A percentile compares a stretch with the other conserved stretches of the same genome.
These are phyloP conservation scores for Fusarium globosum DNA, from an alignment of 2,329 filamentous ascomycete genomes.

Conservation along the genomic window DNA sequence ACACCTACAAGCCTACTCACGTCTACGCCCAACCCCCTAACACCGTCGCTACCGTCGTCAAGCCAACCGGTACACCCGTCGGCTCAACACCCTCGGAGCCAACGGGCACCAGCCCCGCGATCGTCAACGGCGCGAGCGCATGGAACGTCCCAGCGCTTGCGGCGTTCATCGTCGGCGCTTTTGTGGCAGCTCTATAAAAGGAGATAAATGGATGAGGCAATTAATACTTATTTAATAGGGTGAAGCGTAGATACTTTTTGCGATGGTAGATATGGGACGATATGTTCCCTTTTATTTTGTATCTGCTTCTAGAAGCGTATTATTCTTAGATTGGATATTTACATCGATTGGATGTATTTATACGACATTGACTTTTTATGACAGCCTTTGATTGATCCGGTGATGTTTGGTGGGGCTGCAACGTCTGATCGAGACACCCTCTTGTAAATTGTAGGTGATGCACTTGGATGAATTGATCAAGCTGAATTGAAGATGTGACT, in stretches of 20 bases:
- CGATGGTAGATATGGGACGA: conserved; percentile 24
- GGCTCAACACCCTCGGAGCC: conserved; percentile 12
- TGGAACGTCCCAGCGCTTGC: conserved; percentile 28
- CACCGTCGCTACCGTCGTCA: conserved; percentile 30
- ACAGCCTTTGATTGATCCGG: neutral
- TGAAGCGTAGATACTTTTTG: conserved; percentile 8
- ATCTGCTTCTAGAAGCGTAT: neutral
- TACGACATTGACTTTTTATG: conserved; percentile 15
- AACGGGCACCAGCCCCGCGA: conserved; percentile 9
- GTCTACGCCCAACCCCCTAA: neutral
- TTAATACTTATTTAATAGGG: conserved; percentile 26
- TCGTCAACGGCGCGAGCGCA: conserved; percentile 20
- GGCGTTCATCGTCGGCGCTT: conserved; percentile 16
- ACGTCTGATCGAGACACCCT: neutral
- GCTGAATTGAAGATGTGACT: neutral
- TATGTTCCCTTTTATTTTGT: conserved; percentile 2
- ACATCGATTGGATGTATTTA: conserved; percentile 1
- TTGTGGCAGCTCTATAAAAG: conserved; percentile 26
- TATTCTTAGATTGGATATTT: conserved; percentile 5
- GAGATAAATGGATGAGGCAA: conserved; percentile 5
- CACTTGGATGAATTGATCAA: neutral
- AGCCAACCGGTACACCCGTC: conserved; percentile 15
- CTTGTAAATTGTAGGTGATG: neutral
- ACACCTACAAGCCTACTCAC: conserved; percentile 12
- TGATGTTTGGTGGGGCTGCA: neutral